These are phyloP conservation scores for Vachellia pachyceras DNA, from an alignment of 306 rosid species.

Conservation along the genomic window DNA sequence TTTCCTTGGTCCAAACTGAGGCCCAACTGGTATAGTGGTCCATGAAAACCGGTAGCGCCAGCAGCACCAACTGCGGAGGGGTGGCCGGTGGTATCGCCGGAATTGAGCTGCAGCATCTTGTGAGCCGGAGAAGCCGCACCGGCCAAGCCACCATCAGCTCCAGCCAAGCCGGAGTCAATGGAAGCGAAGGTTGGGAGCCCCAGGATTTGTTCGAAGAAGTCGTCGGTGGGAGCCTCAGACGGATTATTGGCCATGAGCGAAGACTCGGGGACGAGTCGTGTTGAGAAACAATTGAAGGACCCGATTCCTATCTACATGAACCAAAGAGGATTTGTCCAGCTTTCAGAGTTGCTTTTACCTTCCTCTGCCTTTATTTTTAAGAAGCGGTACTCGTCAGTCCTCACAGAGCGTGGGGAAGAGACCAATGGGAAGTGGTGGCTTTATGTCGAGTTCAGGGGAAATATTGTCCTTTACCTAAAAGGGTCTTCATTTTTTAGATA, in stretches of 20 bases:
- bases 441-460: conserved; percentile 40
- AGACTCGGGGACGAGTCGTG: conserved; percentile 40
- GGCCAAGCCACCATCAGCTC: conserved; percentile 52
- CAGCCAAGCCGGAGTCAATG: conserved; percentile 58
- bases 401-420: conserved; percentile 8
- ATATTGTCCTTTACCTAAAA: conserved; percentile 33
- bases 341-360: conserved; percentile 23
- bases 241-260: conserved; percentile 76
- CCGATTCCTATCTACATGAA: conserved; percentile 50
- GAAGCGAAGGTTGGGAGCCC: conserved; percentile 72
- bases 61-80: conserved; percentile 51
- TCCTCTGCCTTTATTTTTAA: no score
- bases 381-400: background rate
- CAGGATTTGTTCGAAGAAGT: conserved; percentile 92
- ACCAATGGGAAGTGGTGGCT: conserved; percentile 37
- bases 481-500: conserved; percentile 13
- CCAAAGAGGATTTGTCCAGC: background rate
- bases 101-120: conserved; percentile 88
- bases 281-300: conserved; percentile 29
- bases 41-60: conserved; percentile 50
- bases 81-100: conserved; percentile 67
- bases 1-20: conserved; percentile 91
- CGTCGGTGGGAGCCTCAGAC: conserved; percentile 76
- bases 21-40: conserved; percentile 77
- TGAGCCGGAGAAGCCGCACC: conserved; percentile 45